Evolutionary conservation across 1,139 yeast species (phyloP), one percentile per base, ranked within the genome.

Genomic region (Ashbya aceris): DNA sequence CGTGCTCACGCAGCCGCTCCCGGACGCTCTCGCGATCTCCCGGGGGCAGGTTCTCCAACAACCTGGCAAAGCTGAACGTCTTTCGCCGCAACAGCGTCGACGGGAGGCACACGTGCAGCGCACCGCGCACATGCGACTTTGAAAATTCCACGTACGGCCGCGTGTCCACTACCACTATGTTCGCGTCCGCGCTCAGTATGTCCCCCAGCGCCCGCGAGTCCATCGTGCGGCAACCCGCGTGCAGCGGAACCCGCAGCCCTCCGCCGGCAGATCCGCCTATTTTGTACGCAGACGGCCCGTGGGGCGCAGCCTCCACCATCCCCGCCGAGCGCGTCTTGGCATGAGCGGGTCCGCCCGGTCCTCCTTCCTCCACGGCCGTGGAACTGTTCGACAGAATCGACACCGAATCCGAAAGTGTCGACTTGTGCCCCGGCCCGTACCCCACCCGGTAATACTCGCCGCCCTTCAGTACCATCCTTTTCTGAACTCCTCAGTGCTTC

Each of bases 101-200:
- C 1, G 95, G 95, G 20, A 84, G 66, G 54, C 89, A 81, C 30
- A 84, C 71, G 55, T 82, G 82, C 36, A 81, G 65, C 1, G 95
- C 73, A 37, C 70, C 64, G n/a, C 52, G 53, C 11, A 85, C 56
- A 45, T 79, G 79, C 4, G 69, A 56, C 43, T 65, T 67, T 28
- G 74, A 66, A 58, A 66, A 82, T 41, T 79, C 84, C 4, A 82
- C 73, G 53, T 74, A 81, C 0, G 94, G 81, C 40, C 95, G 68
- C 13, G 80, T 75, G 56, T 85, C 95, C 11, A 85, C 65, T 4
- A 80, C 51, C 27, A 82, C 40, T 23, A 60, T 36, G 33, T 50
- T 40, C 5, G 11, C 29, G 8, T 23, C 12, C n/a, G 5, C 37
- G 11, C 5, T 9, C 10, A 34, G n/a, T 8, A 34, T 14, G n/a